Conservation (phyloP, 768 basidiomycete species). For the Sarcomyxa edulis region DNA sequence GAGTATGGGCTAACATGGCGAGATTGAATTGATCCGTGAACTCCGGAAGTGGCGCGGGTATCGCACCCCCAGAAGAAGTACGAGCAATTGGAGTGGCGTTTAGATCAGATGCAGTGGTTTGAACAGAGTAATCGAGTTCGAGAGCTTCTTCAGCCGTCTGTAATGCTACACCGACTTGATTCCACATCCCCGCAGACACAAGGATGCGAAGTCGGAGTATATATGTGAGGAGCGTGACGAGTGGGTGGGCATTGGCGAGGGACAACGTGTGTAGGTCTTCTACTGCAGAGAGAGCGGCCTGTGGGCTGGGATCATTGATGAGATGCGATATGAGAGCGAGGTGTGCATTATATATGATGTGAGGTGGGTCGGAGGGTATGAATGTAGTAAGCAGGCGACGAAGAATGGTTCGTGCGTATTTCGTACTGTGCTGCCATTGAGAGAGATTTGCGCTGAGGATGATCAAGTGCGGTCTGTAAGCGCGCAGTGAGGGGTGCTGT, state of each 20-base stretch:
- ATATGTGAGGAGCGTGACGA: slow-evolving; percentile 43
- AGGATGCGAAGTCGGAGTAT: slow-evolving; percentile 56
- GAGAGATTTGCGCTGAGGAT: slow-evolving; percentile 60
- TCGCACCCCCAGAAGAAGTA: not conserved
- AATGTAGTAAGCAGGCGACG: slow-evolving; percentile 45
- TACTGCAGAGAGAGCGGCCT: slow-evolving; percentile 24
- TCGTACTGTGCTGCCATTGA: slow-evolving; percentile 37
- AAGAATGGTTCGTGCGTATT: slow-evolving; percentile 55
- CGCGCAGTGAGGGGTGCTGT: slow-evolving; percentile 61
- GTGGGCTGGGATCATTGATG: slow-evolving; percentile 2
- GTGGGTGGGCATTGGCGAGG: slow-evolving; percentile 22
- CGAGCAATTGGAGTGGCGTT: not conserved
- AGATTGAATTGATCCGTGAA: slow-evolving; percentile 11
- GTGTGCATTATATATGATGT: slow-evolving; percentile 48
- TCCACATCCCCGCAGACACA: slow-evolving; percentile 51
- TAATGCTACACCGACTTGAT: slow-evolving; percentile 43
- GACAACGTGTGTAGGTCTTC: slow-evolving; percentile 25
- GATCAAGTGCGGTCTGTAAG: slow-evolving; percentile 54
- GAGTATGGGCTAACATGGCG: slow-evolving; percentile 44
- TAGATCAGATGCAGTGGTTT: not conserved
- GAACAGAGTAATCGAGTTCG: slow-evolving; percentile 26
- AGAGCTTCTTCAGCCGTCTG: slow-evolving; percentile 44
- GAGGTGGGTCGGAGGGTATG: slow-evolving; percentile 45
- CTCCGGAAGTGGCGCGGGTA: not conserved
- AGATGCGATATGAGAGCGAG: slow-evolving; percentile 44